Evolutionary conservation across 1,139 yeast genomes (phyloP), one percentile per base, ranked within the genome.

Genomic region (Hyphopichia khmerensis): DNA sequence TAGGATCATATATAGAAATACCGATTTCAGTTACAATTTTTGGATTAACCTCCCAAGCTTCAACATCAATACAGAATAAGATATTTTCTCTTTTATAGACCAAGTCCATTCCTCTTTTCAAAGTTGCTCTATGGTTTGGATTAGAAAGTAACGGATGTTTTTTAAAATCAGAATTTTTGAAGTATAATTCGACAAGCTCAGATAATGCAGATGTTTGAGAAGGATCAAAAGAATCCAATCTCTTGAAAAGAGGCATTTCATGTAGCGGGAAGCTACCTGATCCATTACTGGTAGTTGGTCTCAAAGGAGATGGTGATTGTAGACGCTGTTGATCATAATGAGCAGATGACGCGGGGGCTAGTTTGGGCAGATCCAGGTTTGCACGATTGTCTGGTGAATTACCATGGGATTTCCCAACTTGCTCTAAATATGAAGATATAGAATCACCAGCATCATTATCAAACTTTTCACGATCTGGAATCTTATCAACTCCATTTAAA

Each of bases 11-110:
- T 5, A 85, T 74, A 2, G 87, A 70, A 2, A 86, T 62, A 2
- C 95, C 95, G 39, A 85, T 74, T 56, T 86, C 95, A 0, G 88
- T 84, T 18, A 85, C 67, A 10, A 63, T 48, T 15, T 63, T 52
- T 9, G 62, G 65, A 45, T 73, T 60, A 15, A 61, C 52, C 52
- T 86, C 95, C 67, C 69, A 82, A 4, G 86, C 84, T 57, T 86
- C 93, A 10, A 84, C 68, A 57, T 86, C 93, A 17, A 86, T 60
- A 17, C 82, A 73, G 38, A 83, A 64, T 15, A 82, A 63, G 0
- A 70, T 67, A 29, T 67, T 58, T 24, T 62, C 53, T n/a, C 67
- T 52, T 10, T 61, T 57, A 43, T 60, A 64, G 1, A 67, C 65
- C 33, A 45, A 38, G 14, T 48, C 36, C 46, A 62, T 50, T 32